phyloP scores from a whole-genome alignment of 306 rosid genomes.

The Abrus pulchellus region DNA sequence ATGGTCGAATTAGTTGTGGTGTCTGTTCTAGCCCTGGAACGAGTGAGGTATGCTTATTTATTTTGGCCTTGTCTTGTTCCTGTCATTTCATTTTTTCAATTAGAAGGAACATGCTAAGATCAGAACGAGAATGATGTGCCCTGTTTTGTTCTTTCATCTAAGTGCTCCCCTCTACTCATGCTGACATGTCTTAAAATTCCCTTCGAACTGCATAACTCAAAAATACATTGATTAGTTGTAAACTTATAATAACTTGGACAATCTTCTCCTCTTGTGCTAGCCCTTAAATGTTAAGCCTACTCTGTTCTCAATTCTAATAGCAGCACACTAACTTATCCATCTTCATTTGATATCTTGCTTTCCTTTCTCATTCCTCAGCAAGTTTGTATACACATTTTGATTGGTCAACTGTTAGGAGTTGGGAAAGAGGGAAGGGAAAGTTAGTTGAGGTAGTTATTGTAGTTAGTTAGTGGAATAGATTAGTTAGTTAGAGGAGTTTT shows the following conservation, averaged over 20 bases:
- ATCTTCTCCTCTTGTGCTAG: too few species aligned
- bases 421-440: too few species aligned
- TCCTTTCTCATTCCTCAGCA: too few species aligned
- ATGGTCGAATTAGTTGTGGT: constrained; percentile 52
- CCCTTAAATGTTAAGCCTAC: too few species aligned
- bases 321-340: too few species aligned
- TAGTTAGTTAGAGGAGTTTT: too few species aligned
- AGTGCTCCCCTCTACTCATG: neutral
- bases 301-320: too few species aligned
- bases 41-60: constrained; percentile 73
- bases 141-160: constrained; percentile 29
- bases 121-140: neutral
- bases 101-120: constrained; percentile 29
- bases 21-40: constrained; percentile 88
- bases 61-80: neutral
- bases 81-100: neutral
- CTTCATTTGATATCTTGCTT: too few species aligned
- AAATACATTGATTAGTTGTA: neutral
- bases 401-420: too few species aligned
- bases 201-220: neutral
- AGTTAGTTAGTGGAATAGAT: too few species aligned
- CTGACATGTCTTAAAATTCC: constrained; percentile 3
- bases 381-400: too few species aligned
- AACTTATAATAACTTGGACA: neutral
- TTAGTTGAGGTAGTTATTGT: too few species aligned